Base-by-base conservation (phyloP, 2,329 filamentous ascomycete genomes). In the Nectriaceae sp. region DNA sequence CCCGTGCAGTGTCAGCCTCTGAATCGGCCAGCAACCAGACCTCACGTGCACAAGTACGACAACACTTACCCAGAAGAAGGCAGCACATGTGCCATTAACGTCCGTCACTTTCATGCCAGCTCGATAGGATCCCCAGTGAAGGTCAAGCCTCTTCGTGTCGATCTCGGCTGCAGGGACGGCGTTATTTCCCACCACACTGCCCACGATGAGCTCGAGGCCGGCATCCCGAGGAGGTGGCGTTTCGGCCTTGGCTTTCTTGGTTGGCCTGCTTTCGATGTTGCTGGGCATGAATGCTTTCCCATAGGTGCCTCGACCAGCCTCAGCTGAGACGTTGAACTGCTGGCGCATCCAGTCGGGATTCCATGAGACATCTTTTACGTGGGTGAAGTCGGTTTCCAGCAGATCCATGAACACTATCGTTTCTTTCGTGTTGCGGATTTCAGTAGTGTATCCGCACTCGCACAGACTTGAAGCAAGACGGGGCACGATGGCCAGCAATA, bases 41-140 rank as follows among this genome's bases (percentile, higher is more conserved):
- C n/a, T n/a, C n/a, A n/a, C n/a, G n/a, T n/a, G n/a, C n/a, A n/a
- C n/a, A n/a, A n/a, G n/a, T n/a, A n/a, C n/a, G n/a, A 15, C 8
- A 31, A 31, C 26, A 61, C 72, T 59, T 63, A 89, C 85, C 83
- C 87, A 93, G 69, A 91, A 92, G 70, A 92, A 91, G 5, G 88
- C 88, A 22, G 81, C 84, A 65, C 88, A 92, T 1, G 89, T 92
- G 21, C 88, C 88, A 2, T 74, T 69, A 5, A 79, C 70, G 33
- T 69, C 69, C 0, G 84, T 82, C 47, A 87, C 66, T 67, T 83
- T 87, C 73, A 90, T 85, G 29, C 79, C 79, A 3, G 83, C 80
- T 16, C 88, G 74, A 59, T 86, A 92, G 20, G 80, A 86, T 3
- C 89, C 89, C 62, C 83, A 88, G n/a, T 81, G 70, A 59, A 89